phyloP scores from a whole-genome alignment of 805 yeast genomes.

The Monosporozyma siamensis region DNA sequence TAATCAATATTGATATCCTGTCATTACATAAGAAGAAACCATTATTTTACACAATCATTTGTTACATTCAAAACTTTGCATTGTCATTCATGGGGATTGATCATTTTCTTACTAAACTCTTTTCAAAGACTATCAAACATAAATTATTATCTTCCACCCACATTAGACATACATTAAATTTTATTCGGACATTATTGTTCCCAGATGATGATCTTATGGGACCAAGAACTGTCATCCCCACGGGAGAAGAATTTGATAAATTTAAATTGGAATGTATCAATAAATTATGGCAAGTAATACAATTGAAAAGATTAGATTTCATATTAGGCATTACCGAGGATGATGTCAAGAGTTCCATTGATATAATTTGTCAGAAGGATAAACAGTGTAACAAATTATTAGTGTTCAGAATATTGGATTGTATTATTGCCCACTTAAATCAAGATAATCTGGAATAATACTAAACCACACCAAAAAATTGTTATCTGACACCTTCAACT shows the following conservation, averaged over 20 bases:
- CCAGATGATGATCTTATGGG: slow-evolving; percentile 45
- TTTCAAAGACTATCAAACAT: slow-evolving; percentile 9
- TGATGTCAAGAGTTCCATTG: slow-evolving; percentile 21
- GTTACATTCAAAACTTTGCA: slow-evolving; percentile 11
- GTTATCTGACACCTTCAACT: no score
- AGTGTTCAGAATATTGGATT: slow-evolving; percentile 35
- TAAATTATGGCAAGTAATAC: slow-evolving; percentile 19
- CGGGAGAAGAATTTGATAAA: slow-evolving; percentile 30
- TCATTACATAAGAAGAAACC: slow-evolving; percentile 26
- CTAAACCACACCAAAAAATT: no score
- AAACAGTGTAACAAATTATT: slow-evolving; percentile 37
- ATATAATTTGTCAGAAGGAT: slow-evolving; percentile 29
- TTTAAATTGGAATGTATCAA: slow-evolving; percentile 23
- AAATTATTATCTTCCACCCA: slow-evolving; percentile 12
- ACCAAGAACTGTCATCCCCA: slow-evolving; percentile 37
- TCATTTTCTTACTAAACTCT: background rate
- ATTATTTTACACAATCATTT: slow-evolving; percentile 22
- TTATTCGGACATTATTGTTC: slow-evolving; percentile 33
- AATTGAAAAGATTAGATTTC: slow-evolving; percentile 10
- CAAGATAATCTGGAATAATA: background rate
- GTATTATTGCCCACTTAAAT: slow-evolving; percentile 28
- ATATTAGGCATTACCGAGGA: slow-evolving; percentile 15
- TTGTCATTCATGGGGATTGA: background rate
- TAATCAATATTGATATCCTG: slow-evolving; percentile 13
- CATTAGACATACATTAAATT: slow-evolving; percentile 18